These are phyloP conservation scores for Boletus huronensis DNA, from an alignment of 768 basidiomycete genomes.

Conservation along the genomic window DNA sequence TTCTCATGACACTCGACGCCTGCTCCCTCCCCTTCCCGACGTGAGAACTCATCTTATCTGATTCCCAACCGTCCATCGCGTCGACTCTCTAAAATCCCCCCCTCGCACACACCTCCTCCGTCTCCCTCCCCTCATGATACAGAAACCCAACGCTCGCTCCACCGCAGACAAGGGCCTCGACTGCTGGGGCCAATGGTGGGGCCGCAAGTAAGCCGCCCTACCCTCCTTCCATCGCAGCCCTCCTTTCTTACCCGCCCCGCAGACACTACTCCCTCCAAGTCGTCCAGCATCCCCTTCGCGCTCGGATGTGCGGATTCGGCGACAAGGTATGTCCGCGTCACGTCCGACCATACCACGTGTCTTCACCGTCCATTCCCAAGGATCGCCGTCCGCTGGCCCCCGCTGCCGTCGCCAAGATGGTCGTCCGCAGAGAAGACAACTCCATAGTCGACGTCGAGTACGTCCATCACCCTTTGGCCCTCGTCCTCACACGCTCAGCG, in stretches of 20 bases:
- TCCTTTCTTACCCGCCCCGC: slow-evolving; percentile 1
- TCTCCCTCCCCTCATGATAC: slow-evolving; percentile 49
- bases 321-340: slow-evolving; percentile 66
- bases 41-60: slow-evolving; percentile 30
- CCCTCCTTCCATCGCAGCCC: background rate
- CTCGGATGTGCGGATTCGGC: slow-evolving; percentile 95
- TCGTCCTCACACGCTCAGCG: slow-evolving; percentile 2
- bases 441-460: slow-evolving; percentile 73
- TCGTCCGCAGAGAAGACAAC: slow-evolving; percentile 65
- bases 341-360: slow-evolving; percentile 8
- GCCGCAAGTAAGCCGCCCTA: slow-evolving; percentile 48
- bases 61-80: slow-evolving; percentile 15
- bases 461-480: slow-evolving; percentile 28
- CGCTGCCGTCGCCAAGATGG: slow-evolving; percentile 83
- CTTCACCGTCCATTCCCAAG: slow-evolving; percentile 37
- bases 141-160: slow-evolving; percentile 38
- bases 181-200: slow-evolving; percentile 69
- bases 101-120: background rate
- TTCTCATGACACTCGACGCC: slow-evolving; percentile 1
- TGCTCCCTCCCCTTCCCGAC: background rate
- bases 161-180: slow-evolving; percentile 32
- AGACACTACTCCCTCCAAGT: slow-evolving; percentile 84
- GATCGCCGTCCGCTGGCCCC: slow-evolving; percentile 92
- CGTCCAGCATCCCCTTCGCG: slow-evolving; percentile 84
- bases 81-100: background rate